A percentile compares a stretch with the other conserved stretches of the same genome.
These are phyloP conservation scores for Globisporangium emineosum DNA, from an alignment of 352 stramenopile species.

Conservation along the genomic window DNA sequence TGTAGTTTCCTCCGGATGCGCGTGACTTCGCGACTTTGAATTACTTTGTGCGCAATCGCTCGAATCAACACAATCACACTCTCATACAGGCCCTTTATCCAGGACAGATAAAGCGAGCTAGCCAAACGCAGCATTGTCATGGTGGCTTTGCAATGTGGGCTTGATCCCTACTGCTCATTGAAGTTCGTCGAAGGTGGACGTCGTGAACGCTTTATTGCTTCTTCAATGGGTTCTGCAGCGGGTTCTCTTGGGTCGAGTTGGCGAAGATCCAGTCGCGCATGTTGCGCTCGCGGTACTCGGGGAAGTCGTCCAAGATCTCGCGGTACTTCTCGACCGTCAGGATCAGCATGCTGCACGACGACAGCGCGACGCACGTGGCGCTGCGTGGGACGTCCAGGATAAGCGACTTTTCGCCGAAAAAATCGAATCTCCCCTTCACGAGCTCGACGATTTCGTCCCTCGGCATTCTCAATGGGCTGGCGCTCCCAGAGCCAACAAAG, in stretches of 20 bases:
- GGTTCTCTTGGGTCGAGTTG: conserved; percentile 9
- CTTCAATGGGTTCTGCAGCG: conserved; percentile 2
- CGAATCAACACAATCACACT: neutral
- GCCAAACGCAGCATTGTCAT: neutral
- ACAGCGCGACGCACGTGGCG: conserved; percentile 40
- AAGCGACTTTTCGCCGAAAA: conserved; percentile 45
- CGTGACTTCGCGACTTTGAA: too few relatives aligned
- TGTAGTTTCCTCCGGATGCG: too few relatives aligned
- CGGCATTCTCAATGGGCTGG: neutral
- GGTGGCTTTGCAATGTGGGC: neutral
- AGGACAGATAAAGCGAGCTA: neutral
- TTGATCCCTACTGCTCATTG: neutral
- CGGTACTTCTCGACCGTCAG: conserved; percentile 45
- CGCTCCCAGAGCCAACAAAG: neutral
- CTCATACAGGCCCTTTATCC: neutral
- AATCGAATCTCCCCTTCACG: conserved; percentile 41
- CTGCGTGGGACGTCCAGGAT: conserved; percentile 41
- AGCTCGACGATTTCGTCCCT: conserved; percentile 23
- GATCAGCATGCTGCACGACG: conserved; percentile 38
- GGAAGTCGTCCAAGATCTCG: conserved; percentile 41
- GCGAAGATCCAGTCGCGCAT: conserved; percentile 43
- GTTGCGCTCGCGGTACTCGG: conserved; percentile 46
- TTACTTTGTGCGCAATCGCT: neutral
- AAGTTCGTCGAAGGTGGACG: neutral
- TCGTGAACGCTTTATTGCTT: neutral